Percentiles rank a stretch among this genome's conserved stretches.
Conservation (phyloP, 2,329 filamentous ascomycete genomes). For the Arthrobotrys sinensis region DNA sequence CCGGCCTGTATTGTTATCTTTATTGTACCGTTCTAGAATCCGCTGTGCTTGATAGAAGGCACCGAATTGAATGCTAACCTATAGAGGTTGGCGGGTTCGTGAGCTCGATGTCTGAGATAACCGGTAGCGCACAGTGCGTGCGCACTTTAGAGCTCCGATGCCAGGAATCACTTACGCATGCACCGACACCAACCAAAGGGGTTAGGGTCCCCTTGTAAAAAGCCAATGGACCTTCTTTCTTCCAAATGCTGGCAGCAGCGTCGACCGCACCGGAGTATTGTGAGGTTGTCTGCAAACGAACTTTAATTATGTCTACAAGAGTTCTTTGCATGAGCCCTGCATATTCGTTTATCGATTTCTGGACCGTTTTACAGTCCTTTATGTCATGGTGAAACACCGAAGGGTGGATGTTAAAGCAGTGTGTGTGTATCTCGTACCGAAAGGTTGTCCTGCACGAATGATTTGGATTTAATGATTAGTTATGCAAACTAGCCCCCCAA, state of each 20-base stretch:
- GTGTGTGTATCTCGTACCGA: conserved; percentile 65
- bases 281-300: conserved; percentile 90
- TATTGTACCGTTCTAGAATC: conserved; percentile 83
- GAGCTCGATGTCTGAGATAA: conserved; percentile 38
- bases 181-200: conserved; percentile 93
- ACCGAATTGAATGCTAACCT: conserved; percentile 90
- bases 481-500: conserved; percentile 40
- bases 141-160: conserved; percentile 41
- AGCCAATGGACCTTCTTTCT: conserved; percentile 86
- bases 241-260: conserved; percentile 86
- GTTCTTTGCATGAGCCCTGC: conserved; percentile 64
- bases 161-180: conserved; percentile 76
- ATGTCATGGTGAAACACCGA: conserved; percentile 9
- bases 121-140: conserved; percentile 9
- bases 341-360: conserved; percentile 61
- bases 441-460: conserved; percentile 74
- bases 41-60: conserved; percentile 94
- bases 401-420: conserved; percentile 13
- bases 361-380: conserved; percentile 28
- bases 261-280: conserved; percentile 85
- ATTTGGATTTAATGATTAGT: conserved; percentile 48
- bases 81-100: conserved; percentile 67
- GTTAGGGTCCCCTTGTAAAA: conserved; percentile 99
- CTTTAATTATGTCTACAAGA: conserved; percentile 87
- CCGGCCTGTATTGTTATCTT: conserved; percentile 67